Evolutionary conservation across 2,329 filamentous ascomycete species (phyloP).

Genomic region (Penicillium sp.): DNA sequence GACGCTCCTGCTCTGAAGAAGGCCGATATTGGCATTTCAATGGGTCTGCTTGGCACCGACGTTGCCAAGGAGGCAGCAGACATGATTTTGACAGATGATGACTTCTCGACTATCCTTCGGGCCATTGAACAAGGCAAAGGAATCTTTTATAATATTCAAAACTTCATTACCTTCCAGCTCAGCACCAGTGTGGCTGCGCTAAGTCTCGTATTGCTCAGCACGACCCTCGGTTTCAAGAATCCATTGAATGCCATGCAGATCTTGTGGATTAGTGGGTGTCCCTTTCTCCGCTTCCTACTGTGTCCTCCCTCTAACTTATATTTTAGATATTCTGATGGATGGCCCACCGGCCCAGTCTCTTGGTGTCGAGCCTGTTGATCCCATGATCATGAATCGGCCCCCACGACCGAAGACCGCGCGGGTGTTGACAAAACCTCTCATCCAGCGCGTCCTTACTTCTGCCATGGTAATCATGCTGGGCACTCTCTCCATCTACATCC

Average conservation of each 20-base stretch:
- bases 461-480: constrained; percentile 88
- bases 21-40: constrained; percentile 95
- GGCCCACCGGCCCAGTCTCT: constrained; percentile 95
- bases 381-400: constrained; percentile 87
- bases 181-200: constrained; percentile 94
- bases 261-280: constrained; percentile 90
- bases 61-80: constrained; percentile 94
- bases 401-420: constrained; percentile 84
- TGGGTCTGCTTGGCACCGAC: constrained; percentile 93
- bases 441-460: constrained; percentile 82
- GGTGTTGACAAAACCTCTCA: constrained; percentile 80
- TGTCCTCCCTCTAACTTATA: constrained; percentile 25
- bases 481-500: constrained; percentile 86
- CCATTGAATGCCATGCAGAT: constrained; percentile 99
- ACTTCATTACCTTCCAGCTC: constrained; percentile 97
- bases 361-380: constrained; percentile 91
- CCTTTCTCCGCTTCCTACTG: neutral
- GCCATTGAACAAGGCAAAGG: constrained; percentile 99
- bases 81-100: constrained; percentile 85
- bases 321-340: constrained; percentile 96
- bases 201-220: constrained; percentile 88
- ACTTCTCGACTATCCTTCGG: constrained; percentile 85
- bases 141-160: constrained; percentile 99
- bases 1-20: constrained; percentile 96
- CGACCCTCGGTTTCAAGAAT: constrained; percentile 87